Evolutionary conservation across 768 basidiomycete genomes (phyloP).

Genomic region (Suillus subaureus): DNA sequence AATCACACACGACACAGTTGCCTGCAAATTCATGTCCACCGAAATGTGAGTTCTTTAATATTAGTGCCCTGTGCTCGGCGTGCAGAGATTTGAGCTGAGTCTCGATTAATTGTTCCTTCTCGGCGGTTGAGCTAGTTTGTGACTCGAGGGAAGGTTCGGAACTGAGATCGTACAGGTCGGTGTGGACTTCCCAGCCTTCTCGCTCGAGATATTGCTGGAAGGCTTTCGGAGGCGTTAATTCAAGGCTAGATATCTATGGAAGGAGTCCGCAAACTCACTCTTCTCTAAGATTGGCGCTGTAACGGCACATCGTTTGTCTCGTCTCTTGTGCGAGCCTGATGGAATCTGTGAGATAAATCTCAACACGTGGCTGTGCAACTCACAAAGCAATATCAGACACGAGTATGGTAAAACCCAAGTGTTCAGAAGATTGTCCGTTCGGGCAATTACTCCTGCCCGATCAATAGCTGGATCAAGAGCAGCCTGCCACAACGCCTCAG

Average conservation of each 20-base stretch:
- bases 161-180: constrained; percentile 64
- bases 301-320: constrained; percentile 91
- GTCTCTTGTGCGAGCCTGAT: constrained; percentile 87
- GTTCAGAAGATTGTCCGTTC: constrained; percentile 48
- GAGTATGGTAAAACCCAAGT: constrained; percentile 89
- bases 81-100: constrained; percentile 47
- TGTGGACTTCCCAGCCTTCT: constrained; percentile 77
- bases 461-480: constrained; percentile 62
- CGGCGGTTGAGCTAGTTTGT: constrained; percentile 40
- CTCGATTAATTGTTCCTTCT: constrained; percentile 47
- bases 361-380: constrained; percentile 29
- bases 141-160: constrained; percentile 32
- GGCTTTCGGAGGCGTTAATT: constrained; percentile 41
- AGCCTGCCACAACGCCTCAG: constrained; percentile 65
- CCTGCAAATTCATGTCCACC: constrained; percentile 95
- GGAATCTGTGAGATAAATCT: background rate
- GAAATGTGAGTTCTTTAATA: constrained; percentile 86
- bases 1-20: constrained; percentile 78
- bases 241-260: background rate
- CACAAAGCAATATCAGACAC: constrained; percentile 88
- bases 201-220: constrained; percentile 63
- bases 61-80: constrained; percentile 68
- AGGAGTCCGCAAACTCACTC: constrained; percentile 41
- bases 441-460: constrained; percentile 45
- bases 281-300: constrained; percentile 83